Evolutionary conservation across 352 stramenopile genomes (phyloP).

Genomic region (Globisporangium polare): DNA sequence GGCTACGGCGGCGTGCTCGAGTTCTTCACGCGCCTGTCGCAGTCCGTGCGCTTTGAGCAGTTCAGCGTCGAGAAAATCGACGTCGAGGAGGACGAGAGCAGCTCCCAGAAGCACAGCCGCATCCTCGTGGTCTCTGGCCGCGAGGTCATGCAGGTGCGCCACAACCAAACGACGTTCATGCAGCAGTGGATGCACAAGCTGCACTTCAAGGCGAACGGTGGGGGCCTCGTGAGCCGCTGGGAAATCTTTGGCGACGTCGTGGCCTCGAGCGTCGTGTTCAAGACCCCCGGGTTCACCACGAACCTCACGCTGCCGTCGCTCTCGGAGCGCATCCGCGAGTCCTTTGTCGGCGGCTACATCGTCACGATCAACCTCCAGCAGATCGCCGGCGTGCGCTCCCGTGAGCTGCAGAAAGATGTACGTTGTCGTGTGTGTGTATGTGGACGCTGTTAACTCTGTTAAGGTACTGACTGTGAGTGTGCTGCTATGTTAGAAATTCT

Average conservation of each 20-base stretch:
- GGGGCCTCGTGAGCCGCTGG: slow-evolving; percentile 60
- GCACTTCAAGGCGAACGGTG: slow-evolving; percentile 62
- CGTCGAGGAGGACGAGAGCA: slow-evolving; percentile 41
- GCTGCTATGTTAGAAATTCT: slow-evolving; percentile 43
- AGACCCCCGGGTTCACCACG: slow-evolving; percentile 67
- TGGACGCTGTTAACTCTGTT: neutral
- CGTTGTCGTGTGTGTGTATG: slow-evolving; percentile 11
- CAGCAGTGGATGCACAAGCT: slow-evolving; percentile 86
- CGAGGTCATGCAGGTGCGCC: slow-evolving; percentile 82
- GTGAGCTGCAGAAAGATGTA: slow-evolving; percentile 55
- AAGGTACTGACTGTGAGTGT: neutral
- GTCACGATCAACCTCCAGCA: slow-evolving; percentile 67
- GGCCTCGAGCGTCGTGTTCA: slow-evolving; percentile 84
- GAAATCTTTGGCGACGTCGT: slow-evolving; percentile 86
- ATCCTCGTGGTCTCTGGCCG: slow-evolving; percentile 70
- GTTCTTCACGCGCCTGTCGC: slow-evolving; percentile 65
- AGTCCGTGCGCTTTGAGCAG: slow-evolving; percentile 70
- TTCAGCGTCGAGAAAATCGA: slow-evolving; percentile 75
- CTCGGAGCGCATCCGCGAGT: slow-evolving; percentile 79
- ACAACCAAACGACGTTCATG: slow-evolving; percentile 83
- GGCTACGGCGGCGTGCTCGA: slow-evolving; percentile 73
- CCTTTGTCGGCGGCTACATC: slow-evolving; percentile 76
- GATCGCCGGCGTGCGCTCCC: slow-evolving; percentile 59
- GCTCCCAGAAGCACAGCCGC: slow-evolving; percentile 26
- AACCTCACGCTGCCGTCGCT: slow-evolving; percentile 78